Evolutionary conservation across 2,329 filamentous ascomycete genomes (phyloP), one percentile per base, ranked within the genome.

Genomic region (Elsinoe perseae): DNA sequence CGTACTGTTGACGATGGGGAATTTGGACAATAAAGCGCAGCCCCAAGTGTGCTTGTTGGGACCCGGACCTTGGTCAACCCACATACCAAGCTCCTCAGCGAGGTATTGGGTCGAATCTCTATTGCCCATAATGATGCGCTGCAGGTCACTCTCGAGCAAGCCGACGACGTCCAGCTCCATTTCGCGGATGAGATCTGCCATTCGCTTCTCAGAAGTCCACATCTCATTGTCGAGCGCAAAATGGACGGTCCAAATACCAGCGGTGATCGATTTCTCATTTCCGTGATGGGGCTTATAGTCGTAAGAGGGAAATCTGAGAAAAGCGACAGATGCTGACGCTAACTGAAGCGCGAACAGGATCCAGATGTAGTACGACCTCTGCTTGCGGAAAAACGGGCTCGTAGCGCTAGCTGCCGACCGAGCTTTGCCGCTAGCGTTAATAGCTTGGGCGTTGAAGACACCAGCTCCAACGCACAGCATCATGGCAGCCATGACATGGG

Each of bases 21-120:
- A 98, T 68, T 97, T 97, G 64, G 90, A 96, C 3, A 98, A 80
- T 43, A 98, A 78, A 20, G 91, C 93, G 8, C 86, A 83, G 53
- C 93, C 93, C 93, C 93, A 98, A 0, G 93, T 98, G 75, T 98
- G 93, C 75, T 97, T 98, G 80, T 98, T 95, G 5, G 93, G 93
- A 1, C 93, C 93, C 27, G 93, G 93, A 56, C 93, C 93, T 66
- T 90, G 96, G 74, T 98, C 93, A 50, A 95, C 91, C 67, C 96
- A 98, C 93, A 98, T 98, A 64, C 93, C 93, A 9, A 98, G 80
- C 63, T 98, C 91, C 69, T 97, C 92, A 18, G 93, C 91, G 7
- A 98, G 80, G 72, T 89, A 95, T 69, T 97, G 93, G 1, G 93
- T 96, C 7, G 89, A 87, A 69, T 98, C 93, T 62, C 93, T 87